Evolutionary conservation across 164 flowering plant species (phyloP).

Genomic region (Liquidambar formosana): DNA sequence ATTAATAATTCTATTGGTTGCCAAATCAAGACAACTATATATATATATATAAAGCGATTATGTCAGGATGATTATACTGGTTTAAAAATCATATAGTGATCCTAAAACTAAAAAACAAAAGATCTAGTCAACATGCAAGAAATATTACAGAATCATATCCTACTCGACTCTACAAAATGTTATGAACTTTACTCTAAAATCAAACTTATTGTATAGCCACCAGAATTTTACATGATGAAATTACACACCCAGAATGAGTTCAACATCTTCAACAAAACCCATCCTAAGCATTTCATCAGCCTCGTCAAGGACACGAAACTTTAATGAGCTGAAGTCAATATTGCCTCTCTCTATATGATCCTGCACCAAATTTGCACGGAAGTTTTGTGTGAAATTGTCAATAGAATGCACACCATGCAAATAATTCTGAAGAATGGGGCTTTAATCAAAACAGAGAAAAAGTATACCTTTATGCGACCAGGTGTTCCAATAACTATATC

Average conservation of each 20-base stretch:
- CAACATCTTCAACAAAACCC: conserved; percentile 99
- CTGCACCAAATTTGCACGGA: conserved; percentile 36
- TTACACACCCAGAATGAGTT: conserved; percentile 73
- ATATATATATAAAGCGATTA: no score
- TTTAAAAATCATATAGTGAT: no score
- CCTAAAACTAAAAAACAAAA: not conserved
- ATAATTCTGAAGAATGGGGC: not conserved
- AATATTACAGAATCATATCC: not conserved
- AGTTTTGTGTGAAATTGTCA: not conserved
- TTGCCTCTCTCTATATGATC: conserved; percentile 82
- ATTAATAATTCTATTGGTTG: no score
- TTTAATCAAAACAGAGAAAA: not conserved
- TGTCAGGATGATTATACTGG: no score
- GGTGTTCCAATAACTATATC: conserved; percentile 94
- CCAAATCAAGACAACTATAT: no score
- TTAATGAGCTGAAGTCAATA: conserved; percentile 67
- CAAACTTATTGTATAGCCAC: no score
- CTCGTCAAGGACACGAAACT: conserved; percentile 94
- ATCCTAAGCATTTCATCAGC: conserved; percentile 96
- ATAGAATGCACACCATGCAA: not conserved
- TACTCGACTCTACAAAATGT: no score
- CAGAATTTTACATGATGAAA: no score
- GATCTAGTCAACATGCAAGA: not conserved
- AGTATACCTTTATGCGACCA: conserved; percentile 80
- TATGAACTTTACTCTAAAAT: no score